Evolutionary conservation across 2,329 filamentous ascomycete species (phyloP), one percentile per base, ranked within the genome.

Genomic region (Colletotrichum liaoningense): DNA sequence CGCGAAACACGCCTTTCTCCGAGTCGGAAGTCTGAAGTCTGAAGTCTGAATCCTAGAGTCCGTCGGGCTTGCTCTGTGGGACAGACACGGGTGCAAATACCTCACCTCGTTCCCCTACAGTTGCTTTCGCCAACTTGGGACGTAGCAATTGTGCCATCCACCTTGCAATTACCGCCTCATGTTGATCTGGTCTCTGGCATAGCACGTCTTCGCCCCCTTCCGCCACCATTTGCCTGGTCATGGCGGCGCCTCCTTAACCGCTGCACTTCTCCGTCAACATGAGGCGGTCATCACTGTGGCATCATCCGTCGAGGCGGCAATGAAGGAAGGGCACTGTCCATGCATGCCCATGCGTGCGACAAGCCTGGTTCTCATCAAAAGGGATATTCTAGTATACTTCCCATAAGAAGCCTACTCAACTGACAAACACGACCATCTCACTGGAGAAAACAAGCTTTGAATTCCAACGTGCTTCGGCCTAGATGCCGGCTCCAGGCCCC

Each of bases 1-100:
- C 28, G 33, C 35, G 57, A 72, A 63, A 63, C 69, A 62, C 38
- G 33, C 35, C n/a, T 62, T 22, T 30, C 57, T 30, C 57, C 64
- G 52, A 56, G 58, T 38, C 60, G 57, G 28, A 28, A 30, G 54
- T 46, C 11, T 67, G 63, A 38, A 38, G 35, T 38, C 14, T 42
- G 38, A 42, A 42, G 16, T 42, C 38, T 42, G 38, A 19, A 42
- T 7, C 16, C 38, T 49, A 49, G 42, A 49, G 42, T 49, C 19
- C 19, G 42, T 49, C 42, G 7, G 42, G 19, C 33, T 24, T 30
- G 67, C 33, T 56, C 30, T 26, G 33, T 42, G 52, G 54, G 52
- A 65, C 63, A 3, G 22, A 38, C 33, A 52, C 42, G 6, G 5
- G 38, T 63, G 24, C 42, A 49, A 49, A 49, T 49, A 49, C 42